Percentiles rank a stretch among this genome's conserved stretches.
Evolutionary conservation across 179 eudicot genomes (phyloP).

Genomic region (Pouteria campechiana): DNA sequence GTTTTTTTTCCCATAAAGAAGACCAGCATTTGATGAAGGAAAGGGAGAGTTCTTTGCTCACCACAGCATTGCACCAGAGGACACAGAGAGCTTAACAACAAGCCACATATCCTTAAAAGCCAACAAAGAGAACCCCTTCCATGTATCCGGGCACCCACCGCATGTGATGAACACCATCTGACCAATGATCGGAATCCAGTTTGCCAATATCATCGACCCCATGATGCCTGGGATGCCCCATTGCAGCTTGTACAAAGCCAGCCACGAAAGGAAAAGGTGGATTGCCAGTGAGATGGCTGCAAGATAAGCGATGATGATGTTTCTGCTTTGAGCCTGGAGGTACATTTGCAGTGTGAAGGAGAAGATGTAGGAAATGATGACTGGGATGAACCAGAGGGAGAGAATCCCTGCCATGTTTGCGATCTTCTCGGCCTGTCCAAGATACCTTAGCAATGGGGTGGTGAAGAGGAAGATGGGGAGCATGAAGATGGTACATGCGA

Average conservation of each 20-base stretch:
- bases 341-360: constrained; percentile 54
- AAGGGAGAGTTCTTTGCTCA: too few species aligned
- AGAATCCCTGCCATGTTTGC: constrained; percentile 36
- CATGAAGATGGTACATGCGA: constrained; percentile 18
- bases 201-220: constrained; percentile 25
- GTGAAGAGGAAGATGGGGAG: constrained; percentile 28
- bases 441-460: constrained; percentile 23
- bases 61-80: constrained; percentile 43
- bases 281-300: constrained; percentile 17
- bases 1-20: too few species aligned
- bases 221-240: constrained; percentile 29
- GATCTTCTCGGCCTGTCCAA: constrained; percentile 42
- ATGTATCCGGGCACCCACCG: constrained; percentile 32
- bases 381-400: constrained; percentile 45
- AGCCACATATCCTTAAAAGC: constrained; percentile 37
- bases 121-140: constrained; percentile 27
- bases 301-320: constrained; percentile 23
- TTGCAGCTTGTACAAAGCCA: constrained; percentile 15
- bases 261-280: constrained; percentile 31
- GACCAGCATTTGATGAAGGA: too few species aligned
- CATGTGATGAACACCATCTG: constrained; percentile 12
- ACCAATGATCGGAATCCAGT: constrained; percentile 30
- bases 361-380: constrained; percentile 27
- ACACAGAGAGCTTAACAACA: constrained; percentile 26
- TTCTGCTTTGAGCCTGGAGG: constrained; percentile 59